phyloP scores from a whole-genome alignment of 108 stramenopile species.

The Aurantiochytrium sp. region DNA sequence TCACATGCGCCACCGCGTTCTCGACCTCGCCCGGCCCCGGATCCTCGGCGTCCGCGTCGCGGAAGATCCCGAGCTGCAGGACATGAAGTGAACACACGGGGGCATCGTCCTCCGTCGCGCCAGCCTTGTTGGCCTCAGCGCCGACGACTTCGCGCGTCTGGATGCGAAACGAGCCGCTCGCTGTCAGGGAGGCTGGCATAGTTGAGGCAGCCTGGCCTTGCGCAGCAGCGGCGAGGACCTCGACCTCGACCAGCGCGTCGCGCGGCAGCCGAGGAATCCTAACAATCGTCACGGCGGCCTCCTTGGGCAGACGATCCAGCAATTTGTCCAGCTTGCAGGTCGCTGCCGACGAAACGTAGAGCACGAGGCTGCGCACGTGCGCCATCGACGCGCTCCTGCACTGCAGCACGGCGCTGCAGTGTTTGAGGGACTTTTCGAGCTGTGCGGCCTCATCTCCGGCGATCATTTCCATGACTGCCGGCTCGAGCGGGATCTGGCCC shows the following conservation, averaged over 20 bases:
- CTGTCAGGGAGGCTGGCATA: no score
- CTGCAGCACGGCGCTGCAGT: neutral
- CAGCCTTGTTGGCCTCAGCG: no score
- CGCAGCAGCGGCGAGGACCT: neutral
- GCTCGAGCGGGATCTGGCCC: conserved; percentile 85
- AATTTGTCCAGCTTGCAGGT: neutral
- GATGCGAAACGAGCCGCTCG: no score
- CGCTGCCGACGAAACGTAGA: conserved; percentile 2
- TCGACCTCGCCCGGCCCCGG: no score
- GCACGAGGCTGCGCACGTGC: neutral
- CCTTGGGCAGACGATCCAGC: neutral
- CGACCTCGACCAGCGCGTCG: neutral
- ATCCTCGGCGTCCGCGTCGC: no score
- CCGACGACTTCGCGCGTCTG: no score
- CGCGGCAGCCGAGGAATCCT: neutral
- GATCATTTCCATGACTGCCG: conserved; percentile 74
- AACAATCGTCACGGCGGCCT: neutral
- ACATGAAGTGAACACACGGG: no score
- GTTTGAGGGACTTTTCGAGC: neutral
- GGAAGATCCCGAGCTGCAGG: no score
- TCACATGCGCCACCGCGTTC: neutral
- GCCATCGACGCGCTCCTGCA: neutral
- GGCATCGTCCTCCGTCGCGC: no score
- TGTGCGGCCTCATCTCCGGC: conserved; percentile 8
- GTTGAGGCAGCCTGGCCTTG: neutral